Percentiles rank a stretch among this genome's conserved stretches.
phyloP scores from a whole-genome alignment of 2,329 filamentous ascomycete genomes.

The Fusarium sp. region DNA sequence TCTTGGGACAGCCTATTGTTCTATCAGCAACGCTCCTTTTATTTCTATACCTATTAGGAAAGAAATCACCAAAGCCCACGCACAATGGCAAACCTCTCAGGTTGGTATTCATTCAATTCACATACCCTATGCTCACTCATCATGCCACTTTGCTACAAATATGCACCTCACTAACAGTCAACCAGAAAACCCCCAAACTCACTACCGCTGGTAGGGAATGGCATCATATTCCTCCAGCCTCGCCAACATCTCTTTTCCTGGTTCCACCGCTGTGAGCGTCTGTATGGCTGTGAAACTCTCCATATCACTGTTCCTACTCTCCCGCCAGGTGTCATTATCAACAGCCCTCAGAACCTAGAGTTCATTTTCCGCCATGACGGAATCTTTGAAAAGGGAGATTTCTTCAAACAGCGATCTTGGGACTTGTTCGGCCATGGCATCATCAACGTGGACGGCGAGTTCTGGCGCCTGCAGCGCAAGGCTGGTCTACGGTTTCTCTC shows the following conservation, averaged over 20 bases:
- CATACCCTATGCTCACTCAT: background rate
- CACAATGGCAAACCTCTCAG: slow-evolving; percentile 30
- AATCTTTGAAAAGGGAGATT: slow-evolving; percentile 67
- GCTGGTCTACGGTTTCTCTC: slow-evolving; percentile 68
- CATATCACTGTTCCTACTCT: slow-evolving; percentile 69
- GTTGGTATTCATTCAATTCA: background rate
- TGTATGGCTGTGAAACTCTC: slow-evolving; percentile 67
- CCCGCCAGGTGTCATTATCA: slow-evolving; percentile 69
- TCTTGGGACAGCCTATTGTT: background rate
- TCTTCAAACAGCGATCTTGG: slow-evolving; percentile 67
- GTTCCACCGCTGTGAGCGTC: slow-evolving; percentile 66
- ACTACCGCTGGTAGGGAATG: slow-evolving; percentile 66
- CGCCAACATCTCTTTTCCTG: slow-evolving; percentile 68
- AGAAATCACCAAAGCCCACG: slow-evolving; percentile 18
- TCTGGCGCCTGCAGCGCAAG: slow-evolving; percentile 70
- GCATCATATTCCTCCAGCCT: slow-evolving; percentile 66
- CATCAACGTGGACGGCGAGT: slow-evolving; percentile 70
- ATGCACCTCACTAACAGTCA: background rate
- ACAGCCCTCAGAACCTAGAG: slow-evolving; percentile 67
- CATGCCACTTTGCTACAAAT: background rate
- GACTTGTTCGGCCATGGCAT: slow-evolving; percentile 73
- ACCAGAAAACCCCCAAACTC: slow-evolving; percentile 58
- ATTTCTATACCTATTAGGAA: slow-evolving; percentile 1
- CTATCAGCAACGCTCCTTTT: background rate
- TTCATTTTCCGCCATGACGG: slow-evolving; percentile 69